Evolutionary conservation across 2,329 filamentous ascomycete genomes (phyloP), one percentile per base, ranked within the genome.

Genomic region (Fusarium humuli): DNA sequence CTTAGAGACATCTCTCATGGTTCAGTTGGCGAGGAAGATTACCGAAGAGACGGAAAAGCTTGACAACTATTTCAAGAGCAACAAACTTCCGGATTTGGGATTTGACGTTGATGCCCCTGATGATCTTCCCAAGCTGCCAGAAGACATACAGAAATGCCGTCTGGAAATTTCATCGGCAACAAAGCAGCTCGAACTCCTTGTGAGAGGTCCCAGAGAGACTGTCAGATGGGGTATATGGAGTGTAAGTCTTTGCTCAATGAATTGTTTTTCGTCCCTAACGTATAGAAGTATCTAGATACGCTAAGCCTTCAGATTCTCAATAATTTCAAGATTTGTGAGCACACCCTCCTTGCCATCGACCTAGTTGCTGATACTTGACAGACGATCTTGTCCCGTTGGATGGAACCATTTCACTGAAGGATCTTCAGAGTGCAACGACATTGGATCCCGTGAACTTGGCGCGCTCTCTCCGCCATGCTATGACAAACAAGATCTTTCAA

Each of bases 401-500:
- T 20, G 73, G 76, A 25, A 79, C 83, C 42, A 85, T 86, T 57
- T 75, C 82, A 2, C 80, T 87, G 23, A 57, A 77, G 25, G 80
- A 86, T 49, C 82, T 88, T 6, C 77, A 84, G 50, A 69, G 78
- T 46, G 83, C 83, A 67, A 84, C 83, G 0, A 70, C 79, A 1
- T 75, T 87, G 23, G 83, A 86, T 68, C 77, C 83, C 29, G 79
- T 83, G 66, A 87, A 87, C 71, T 79, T 88, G 20, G 81, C 83
- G 14, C 83, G 86, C 47, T 77, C 86, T 9, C 76, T 88, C 29
- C 85, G 87, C 10, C 83, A 88, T 74, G 86, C 84, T 41, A 89
- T 89, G 82, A 88, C 86, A 14, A 86, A 84, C 68, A 79, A 81
- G 13, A 81, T 90, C 61, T 89, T 90, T 77, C 73, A 78, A 45